A percentile compares a stretch with the other conserved stretches of the same genome.
These are phyloP conservation scores for Abrus precatorius DNA, from an alignment of 306 rosid species.

Conservation along the genomic window DNA sequence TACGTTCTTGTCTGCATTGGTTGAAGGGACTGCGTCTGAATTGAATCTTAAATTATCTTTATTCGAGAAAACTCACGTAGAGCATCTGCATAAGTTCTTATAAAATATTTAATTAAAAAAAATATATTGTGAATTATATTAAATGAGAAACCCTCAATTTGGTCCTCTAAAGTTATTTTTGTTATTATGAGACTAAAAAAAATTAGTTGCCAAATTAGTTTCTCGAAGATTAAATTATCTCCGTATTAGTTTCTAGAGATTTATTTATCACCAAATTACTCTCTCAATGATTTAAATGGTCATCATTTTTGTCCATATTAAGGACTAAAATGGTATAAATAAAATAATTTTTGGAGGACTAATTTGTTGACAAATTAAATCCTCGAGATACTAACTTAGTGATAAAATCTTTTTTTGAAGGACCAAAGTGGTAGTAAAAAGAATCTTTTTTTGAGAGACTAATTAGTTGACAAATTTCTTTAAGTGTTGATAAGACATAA, in stretches of 20 bases:
- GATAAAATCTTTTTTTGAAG: background rate
- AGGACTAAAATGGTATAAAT: background rate
- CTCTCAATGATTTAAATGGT: background rate
- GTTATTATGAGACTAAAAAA: background rate
- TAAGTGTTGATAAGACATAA: no score
- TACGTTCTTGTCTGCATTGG: background rate
- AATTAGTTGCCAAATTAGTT: no score
- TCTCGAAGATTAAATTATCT: no score
- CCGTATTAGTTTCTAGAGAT: background rate
- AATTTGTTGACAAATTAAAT: background rate
- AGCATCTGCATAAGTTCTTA: constrained; percentile 24
- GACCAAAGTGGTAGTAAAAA: no score
- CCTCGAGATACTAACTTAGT: background rate
- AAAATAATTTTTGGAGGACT: background rate
- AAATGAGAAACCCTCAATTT: background rate
- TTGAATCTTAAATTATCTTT: constrained; percentile 1
- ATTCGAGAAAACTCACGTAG: background rate
- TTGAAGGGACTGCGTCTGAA: background rate
- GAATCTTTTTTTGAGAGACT: background rate
- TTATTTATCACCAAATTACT: background rate
- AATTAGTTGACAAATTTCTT: background rate
- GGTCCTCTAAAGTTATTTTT: background rate
- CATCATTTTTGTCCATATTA: background rate
- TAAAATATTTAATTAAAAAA: background rate
- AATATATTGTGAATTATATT: background rate